phyloP scores from a whole-genome alignment of 306 rosid genomes.

The Malus sieversii region DNA sequence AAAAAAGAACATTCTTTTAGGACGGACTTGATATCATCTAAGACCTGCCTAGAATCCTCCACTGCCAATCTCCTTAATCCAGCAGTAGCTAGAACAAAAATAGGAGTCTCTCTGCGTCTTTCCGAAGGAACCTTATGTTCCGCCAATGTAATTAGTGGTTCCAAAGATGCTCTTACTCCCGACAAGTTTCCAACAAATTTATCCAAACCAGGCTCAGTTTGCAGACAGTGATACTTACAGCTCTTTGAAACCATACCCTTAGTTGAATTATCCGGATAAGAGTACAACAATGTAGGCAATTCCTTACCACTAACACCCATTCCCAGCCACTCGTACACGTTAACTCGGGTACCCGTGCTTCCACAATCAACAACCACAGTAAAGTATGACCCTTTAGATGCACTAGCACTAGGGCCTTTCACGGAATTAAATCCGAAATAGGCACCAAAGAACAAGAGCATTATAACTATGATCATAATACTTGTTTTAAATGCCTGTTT shows the following conservation, averaged over 20 bases:
- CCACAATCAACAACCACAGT: slow-evolving; percentile 82
- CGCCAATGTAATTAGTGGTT: slow-evolving; percentile 68
- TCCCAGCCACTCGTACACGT: slow-evolving; percentile 54
- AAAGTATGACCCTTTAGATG: slow-evolving; percentile 37
- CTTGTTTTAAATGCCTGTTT: slow-evolving; percentile 22
- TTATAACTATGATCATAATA: slow-evolving; percentile 15
- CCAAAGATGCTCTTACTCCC: slow-evolving; percentile 53
- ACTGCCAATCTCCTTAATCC: slow-evolving; percentile 54
- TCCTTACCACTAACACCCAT: slow-evolving; percentile 14
- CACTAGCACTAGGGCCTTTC: slow-evolving; percentile 10
- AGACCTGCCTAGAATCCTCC: slow-evolving; percentile 32
- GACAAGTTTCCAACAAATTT: slow-evolving; percentile 54
- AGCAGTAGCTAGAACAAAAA: slow-evolving; percentile 74
- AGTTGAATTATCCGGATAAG: slow-evolving; percentile 49
- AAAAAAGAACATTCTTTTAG: slow-evolving; percentile 39
- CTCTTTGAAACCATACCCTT: slow-evolving; percentile 34
- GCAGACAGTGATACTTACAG: slow-evolving; percentile 76
- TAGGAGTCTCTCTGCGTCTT: slow-evolving; percentile 42
- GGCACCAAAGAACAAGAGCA: slow-evolving; percentile 39
- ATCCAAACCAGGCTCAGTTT: slow-evolving; percentile 79
- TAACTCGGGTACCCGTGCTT: slow-evolving; percentile 69
- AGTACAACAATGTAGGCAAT: slow-evolving; percentile 51
- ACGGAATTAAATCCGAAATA: slow-evolving; percentile 27
- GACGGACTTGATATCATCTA: slow-evolving; percentile 51
- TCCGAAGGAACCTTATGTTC: slow-evolving; percentile 44